Base-by-base conservation (phyloP, 169 alveolate species). In the Sarcocystis neurona region DNA sequence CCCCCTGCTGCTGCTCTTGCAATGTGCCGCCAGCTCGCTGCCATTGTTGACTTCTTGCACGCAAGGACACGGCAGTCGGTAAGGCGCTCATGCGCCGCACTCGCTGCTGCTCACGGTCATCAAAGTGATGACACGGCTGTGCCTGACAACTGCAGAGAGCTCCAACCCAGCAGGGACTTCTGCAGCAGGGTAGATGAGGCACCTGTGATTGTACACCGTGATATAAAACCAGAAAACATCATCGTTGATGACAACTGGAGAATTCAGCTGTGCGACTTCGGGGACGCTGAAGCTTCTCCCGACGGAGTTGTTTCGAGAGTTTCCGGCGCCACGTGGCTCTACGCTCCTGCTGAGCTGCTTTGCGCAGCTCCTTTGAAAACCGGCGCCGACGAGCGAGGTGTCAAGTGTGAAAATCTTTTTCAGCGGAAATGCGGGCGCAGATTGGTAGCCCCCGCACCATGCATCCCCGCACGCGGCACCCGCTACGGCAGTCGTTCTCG, bases 271-370 rank as follows among this genome's bases (percentile, higher is more conserved):
- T 95, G 97, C 85, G 97, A 95, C 75, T 95, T 95, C 89, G 97
- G 97, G 37, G 95, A 95, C 79, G 94, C 97, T 3, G 96, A 93
- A 85, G 98, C 95, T 50, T 91, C 95, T 41, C 92, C 93, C n/a
- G 94, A 93, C 78, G 97, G 97, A 34, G 88, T 86, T 46, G 94
- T 94, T 46, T 94, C 95, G 2, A 92, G 94, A 70, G 92, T 96
- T 2, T 94, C 97, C 0, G 98, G 98, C 5, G 98, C 98, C 68
- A 96, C 98, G 0, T 96, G 98, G 98, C 93, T 96, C 50, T 96
- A 96, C 89, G 97, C 98, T 39, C 98, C 98, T 12, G 96, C 97
- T 0, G 98, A 96, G 85, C 87, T 96, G 58, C 85, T 96, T 82
- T 86, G 87, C 43, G 93, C 94, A 70, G 94, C 93, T 74, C 96